Percentiles rank a stretch among this genome's conserved stretches.
Conservation (phyloP, 768 basidiomycete genomes). For the Boletellus ananas region DNA sequence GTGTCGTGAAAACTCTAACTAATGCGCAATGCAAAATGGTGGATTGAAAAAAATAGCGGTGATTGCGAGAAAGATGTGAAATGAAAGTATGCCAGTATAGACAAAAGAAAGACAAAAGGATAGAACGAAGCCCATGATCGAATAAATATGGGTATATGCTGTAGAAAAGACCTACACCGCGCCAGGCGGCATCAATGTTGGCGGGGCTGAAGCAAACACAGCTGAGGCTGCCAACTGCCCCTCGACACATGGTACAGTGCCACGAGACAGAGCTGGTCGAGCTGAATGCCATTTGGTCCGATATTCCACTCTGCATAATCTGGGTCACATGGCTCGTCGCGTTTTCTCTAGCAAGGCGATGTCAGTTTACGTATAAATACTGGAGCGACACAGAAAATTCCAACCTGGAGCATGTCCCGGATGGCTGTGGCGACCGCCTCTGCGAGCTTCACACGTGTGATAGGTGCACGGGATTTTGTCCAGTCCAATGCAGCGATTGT, state of each 20-base stretch:
- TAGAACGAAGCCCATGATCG: background rate
- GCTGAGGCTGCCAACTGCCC: constrained; percentile 76
- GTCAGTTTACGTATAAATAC: constrained; percentile 9
- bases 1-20: constrained; percentile 14
- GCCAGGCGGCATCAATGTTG: constrained; percentile 5
- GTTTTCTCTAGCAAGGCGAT: constrained; percentile 11
- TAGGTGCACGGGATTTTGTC: constrained; percentile 66
- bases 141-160: background rate
- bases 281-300: constrained; percentile 22
- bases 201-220: constrained; percentile 43
- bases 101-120: background rate
- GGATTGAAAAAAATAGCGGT: background rate
- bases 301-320: constrained; percentile 20
- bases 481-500: constrained; percentile 79
- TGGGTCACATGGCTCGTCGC: constrained; percentile 5
- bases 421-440: constrained; percentile 72
- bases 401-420: constrained; percentile 59
- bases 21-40: constrained; percentile 2
- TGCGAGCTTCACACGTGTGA: constrained; percentile 69
- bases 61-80: background rate
- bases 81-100: constrained; percentile 1
- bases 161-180: background rate
- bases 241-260: constrained; percentile 74
- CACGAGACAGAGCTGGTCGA: constrained; percentile 48
- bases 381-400: background rate